These are phyloP conservation scores for Lactarius sanguifluus DNA, from an alignment of 768 basidiomycete species.

Conservation along the genomic window DNA sequence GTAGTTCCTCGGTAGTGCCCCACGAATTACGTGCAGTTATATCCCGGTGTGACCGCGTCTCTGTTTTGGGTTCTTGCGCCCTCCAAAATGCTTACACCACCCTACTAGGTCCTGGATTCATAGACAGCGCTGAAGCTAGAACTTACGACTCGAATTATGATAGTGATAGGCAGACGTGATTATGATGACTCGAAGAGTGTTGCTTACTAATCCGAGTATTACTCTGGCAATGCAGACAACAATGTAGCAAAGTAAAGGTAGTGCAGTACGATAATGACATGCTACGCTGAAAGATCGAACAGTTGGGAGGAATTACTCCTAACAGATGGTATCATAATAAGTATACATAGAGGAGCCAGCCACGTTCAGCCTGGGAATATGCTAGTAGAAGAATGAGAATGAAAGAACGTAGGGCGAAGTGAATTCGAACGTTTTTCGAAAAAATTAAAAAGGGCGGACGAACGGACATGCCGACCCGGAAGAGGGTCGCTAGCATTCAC, in stretches of 20 bases:
- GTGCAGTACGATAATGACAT: slow-evolving; percentile 18
- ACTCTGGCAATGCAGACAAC: slow-evolving; percentile 10
- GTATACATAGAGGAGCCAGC: slow-evolving; percentile 23
- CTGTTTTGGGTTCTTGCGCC: background rate
- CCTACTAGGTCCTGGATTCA: background rate
- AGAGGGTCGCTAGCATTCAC: slow-evolving; percentile 3
- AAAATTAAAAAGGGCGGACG: slow-evolving; percentile 5
- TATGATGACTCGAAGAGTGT: background rate
- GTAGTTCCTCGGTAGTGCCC: background rate
- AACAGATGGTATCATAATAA: slow-evolving; percentile 25
- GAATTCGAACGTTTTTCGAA: background rate
- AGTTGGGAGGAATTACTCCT: slow-evolving; percentile 5
- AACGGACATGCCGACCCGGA: background rate
- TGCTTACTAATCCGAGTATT: slow-evolving; percentile 7
- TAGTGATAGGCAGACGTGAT: background rate
- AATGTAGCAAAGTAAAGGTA: slow-evolving; percentile 23
- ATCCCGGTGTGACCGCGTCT: background rate
- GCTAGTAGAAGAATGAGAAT: slow-evolving; percentile 7
- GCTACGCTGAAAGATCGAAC: slow-evolving; percentile 17
- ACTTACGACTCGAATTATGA: background rate
- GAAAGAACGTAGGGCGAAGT: slow-evolving; percentile 5
- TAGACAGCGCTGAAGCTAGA: background rate
- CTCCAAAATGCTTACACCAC: background rate
- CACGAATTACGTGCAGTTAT: background rate
- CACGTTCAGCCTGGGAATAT: background rate